Percentiles rank a stretch among this genome's conserved stretches.
These are phyloP conservation scores for Penicillium hordei DNA, from an alignment of 2,329 filamentous ascomycete species.

Conservation along the genomic window DNA sequence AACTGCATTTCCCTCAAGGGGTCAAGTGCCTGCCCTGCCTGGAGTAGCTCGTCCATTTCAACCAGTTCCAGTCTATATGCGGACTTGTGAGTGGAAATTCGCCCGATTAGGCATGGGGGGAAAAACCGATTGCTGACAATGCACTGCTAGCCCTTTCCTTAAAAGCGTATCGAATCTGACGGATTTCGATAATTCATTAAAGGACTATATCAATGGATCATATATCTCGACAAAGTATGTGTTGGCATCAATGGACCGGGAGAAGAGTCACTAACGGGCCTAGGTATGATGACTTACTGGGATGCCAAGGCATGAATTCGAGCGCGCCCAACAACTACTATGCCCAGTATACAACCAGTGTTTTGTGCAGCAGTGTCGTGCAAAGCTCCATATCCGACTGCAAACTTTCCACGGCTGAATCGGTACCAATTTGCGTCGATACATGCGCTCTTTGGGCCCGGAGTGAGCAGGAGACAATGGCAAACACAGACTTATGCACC, in stretches of 20 bases:
- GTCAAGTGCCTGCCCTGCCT: conserved; percentile 71
- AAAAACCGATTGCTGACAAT: conserved; percentile 27
- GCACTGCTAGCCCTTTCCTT: conserved; percentile 71
- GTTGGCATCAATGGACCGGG: background rate
- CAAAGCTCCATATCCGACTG: conserved; percentile 80
- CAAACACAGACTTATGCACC: conserved; percentile 71
- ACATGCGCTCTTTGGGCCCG: conserved; percentile 70
- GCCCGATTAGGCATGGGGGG: conserved; percentile 24
- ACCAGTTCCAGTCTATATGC: conserved; percentile 58
- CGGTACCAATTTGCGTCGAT: conserved; percentile 80
- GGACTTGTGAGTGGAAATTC: conserved; percentile 59
- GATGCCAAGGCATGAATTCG: conserved; percentile 74
- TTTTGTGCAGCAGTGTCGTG: conserved; percentile 90
- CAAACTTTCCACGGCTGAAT: conserved; percentile 60
- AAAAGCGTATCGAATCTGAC: conserved; percentile 71
- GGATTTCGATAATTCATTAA: conserved; percentile 74
- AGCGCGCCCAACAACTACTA: conserved; percentile 80
- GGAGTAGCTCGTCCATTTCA: conserved; percentile 69
- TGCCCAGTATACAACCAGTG: conserved; percentile 86
- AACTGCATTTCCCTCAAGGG: conserved; percentile 66
- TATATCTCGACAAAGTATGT: conserved; percentile 78
- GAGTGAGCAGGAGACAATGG: conserved; percentile 81
- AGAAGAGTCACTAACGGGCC: conserved; percentile 9
- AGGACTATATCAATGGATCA: conserved; percentile 67
- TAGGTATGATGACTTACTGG: conserved; percentile 79